These are phyloP conservation scores for Alternaria angustiovoidea DNA, from an alignment of 2,329 filamentous ascomycete species.

Conservation along the genomic window DNA sequence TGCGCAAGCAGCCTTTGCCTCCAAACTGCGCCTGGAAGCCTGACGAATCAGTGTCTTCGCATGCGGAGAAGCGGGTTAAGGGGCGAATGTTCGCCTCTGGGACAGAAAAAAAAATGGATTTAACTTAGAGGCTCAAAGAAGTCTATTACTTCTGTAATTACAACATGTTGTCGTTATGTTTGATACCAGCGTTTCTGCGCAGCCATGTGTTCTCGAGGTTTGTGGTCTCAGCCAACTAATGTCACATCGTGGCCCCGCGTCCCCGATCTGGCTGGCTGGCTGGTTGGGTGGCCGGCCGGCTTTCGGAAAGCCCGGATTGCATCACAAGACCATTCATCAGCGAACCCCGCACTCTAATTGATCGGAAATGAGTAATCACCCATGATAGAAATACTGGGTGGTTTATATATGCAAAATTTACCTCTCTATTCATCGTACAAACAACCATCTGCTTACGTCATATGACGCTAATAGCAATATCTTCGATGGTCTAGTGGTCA, in stretches of 20 bases:
- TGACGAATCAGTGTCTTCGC: slow-evolving; percentile 1
- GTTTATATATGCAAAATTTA: slow-evolving; percentile 1
- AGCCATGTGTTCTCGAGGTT: background rate
- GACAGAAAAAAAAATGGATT: background rate
- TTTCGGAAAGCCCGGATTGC: background rate
- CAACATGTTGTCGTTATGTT: background rate
- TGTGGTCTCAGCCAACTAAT: background rate
- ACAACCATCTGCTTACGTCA: slow-evolving; percentile 22
- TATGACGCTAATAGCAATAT: slow-evolving; percentile 10
- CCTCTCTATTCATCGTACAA: slow-evolving; percentile 10
- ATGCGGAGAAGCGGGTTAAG: background rate
- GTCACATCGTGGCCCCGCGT: background rate
- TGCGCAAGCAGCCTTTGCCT: background rate
- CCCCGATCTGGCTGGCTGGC: too few relatives aligned
- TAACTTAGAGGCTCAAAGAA: background rate
- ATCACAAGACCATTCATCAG: background rate
- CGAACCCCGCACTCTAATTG: background rate
- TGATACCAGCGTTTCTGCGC: background rate
- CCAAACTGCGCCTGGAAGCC: background rate
- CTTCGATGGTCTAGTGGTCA: slow-evolving; percentile 28
- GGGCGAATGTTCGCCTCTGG: background rate
- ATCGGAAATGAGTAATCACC: background rate
- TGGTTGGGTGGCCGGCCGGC: background rate
- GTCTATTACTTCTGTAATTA: background rate
- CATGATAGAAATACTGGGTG: fast-evolving